Base-by-base conservation (phyloP, 257 asterid species). In the Leptodermis oblonga region DNA sequence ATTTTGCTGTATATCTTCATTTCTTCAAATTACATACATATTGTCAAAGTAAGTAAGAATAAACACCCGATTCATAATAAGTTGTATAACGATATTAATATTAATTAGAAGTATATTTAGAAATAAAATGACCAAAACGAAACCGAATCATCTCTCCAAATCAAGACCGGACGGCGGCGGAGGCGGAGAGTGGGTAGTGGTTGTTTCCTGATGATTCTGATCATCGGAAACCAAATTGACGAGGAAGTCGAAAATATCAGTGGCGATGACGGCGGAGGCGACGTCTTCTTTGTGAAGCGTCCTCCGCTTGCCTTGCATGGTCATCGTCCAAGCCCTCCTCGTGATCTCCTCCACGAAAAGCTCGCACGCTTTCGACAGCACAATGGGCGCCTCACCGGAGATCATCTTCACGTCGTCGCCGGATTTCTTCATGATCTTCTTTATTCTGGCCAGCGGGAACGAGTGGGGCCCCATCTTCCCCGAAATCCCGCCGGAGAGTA, bases 291-390 rank as follows among this genome's bases (percentile, higher is more conserved):
- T 88, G 49, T 85, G 87, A 64, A 90, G 67, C 0, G 95, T 90
- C 78, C 90, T 88, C n/a, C n/a, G n/a, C n/a, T n/a, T n/a, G n/a
- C n/a, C n/a, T n/a, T n/a, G n/a, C n/a, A n/a, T n/a, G n/a, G n/a
- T n/a, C n/a, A n/a, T n/a, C n/a, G n/a, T n/a, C n/a, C n/a, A n/a
- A n/a, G n/a, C n/a, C n/a, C n/a, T n/a, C n/a, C n/a, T n/a, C n/a
- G n/a, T n/a, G n/a, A n/a, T n/a, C n/a, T n/a, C n/a, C n/a, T n/a
- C n/a, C 52, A 92, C 83, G 72, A 90, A 88, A 11, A 90, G 58
- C 69, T 90, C 97, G 49, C 97, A 88, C n/a, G 93, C 97, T 74
- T 86, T 90, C 0, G 95, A 83, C 65, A 88, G 79, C n/a, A 88
- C 82, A 46, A 90, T 83, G 0, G 95, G 97, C 2, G 97, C 93